A percentile compares a stretch with the other conserved stretches of the same genome.
phyloP scores from a whole-genome alignment of 305 asterid species.

The Fraxinus sp. region DNA sequence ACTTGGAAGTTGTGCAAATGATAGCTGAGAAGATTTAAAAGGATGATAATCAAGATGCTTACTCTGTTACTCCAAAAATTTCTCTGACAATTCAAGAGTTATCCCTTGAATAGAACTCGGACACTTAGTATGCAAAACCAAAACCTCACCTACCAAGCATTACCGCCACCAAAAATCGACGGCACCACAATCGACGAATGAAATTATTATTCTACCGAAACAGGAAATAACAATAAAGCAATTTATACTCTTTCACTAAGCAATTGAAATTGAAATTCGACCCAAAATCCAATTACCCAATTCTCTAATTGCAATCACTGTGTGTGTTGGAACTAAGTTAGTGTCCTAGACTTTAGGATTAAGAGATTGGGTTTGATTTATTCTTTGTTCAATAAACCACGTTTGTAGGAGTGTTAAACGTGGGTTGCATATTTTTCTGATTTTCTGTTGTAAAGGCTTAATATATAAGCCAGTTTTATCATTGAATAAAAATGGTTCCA shows the following conservation, averaged over 20 bases:
- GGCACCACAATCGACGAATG: no score
- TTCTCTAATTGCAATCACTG: no score
- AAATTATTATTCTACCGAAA: no score
- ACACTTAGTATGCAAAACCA: constrained; percentile 48
- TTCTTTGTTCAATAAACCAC: not conserved
- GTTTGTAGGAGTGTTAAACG: not conserved
- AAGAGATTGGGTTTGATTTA: not conserved
- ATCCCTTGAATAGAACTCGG: constrained; percentile 79
- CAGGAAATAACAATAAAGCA: no score
- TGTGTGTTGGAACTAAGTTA: no score
- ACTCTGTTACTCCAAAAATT: constrained; percentile 13
- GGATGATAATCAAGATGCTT: not conserved
- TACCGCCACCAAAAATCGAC: no score
- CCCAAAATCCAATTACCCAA: no score
- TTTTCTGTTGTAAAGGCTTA: not conserved
- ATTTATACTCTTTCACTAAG: no score
- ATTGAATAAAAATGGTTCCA: not conserved
- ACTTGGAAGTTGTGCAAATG: constrained; percentile 6
- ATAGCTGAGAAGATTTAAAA: not conserved
- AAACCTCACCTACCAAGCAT: no score
- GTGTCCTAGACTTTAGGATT: not conserved
- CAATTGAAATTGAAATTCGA: no score
- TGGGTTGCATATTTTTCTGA: not conserved
- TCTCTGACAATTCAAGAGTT: constrained; percentile 79
- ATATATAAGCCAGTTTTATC: not conserved